phyloP scores from a whole-genome alignment of 2,329 filamentous ascomycete genomes.

The Cercospora canescens region DNA sequence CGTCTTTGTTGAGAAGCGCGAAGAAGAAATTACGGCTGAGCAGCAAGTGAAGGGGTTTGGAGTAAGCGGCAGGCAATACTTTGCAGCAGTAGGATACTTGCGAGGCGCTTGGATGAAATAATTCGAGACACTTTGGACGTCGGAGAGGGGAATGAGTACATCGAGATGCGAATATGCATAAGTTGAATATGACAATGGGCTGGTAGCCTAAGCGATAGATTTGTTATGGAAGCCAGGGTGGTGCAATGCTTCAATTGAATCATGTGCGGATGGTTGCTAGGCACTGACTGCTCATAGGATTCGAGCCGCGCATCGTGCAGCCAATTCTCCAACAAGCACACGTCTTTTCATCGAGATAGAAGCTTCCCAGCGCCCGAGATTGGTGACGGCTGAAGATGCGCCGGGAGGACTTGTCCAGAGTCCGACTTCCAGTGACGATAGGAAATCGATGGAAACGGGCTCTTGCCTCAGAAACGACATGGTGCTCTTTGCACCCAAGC shows the following conservation, averaged over 20 bases:
- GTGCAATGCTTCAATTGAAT: background rate
- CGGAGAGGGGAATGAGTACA: background rate
- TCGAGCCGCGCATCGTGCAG: background rate
- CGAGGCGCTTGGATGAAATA: background rate
- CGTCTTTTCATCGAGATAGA: too few relatives aligned
- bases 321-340: too few relatives aligned
- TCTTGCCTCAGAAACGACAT: background rate
- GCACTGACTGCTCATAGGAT: background rate
- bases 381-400: background rate
- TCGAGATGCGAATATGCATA: slow-evolving; percentile 4
- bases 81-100: background rate
- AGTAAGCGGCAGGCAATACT: background rate
- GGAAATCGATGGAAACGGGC: background rate
- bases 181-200: background rate
- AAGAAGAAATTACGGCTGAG: background rate
- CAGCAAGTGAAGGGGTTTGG: background rate
- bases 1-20: background rate
- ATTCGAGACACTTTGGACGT: background rate
- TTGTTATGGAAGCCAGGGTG: slow-evolving; percentile 3
- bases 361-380: background rate
- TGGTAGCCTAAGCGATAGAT: slow-evolving; percentile 8
- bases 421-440: background rate
- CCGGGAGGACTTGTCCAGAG: background rate
- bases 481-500: background rate
- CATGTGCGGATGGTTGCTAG: background rate